Percentiles rank a stretch among this genome's conserved stretches.
phyloP scores from a whole-genome alignment of 257 asterid genomes.

The Nicotiana otophora region DNA sequence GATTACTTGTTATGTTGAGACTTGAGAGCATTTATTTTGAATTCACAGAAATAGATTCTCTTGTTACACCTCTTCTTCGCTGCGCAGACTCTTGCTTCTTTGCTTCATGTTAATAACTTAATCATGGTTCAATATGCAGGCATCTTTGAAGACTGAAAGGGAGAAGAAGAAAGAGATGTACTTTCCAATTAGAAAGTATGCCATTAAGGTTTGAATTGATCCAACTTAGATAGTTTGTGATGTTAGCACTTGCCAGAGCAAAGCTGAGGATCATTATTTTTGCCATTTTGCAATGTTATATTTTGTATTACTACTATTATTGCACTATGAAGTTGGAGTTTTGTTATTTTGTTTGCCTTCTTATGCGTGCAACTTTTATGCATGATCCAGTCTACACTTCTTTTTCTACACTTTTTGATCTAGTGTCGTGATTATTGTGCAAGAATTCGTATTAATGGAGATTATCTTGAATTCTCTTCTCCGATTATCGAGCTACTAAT shows the following conservation, averaged over 20 bases:
- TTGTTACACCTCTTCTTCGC: neutral
- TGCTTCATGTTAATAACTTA: neutral
- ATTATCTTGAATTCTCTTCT: too few species aligned
- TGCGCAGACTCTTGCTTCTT: neutral
- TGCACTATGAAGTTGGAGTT: neutral
- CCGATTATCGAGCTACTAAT: too few species aligned
- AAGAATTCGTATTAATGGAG: too few species aligned
- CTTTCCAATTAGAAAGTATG: constrained; percentile 66
- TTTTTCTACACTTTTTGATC: too few species aligned
- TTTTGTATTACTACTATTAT: neutral
- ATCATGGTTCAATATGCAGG: constrained; percentile 27
- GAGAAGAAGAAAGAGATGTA: constrained; percentile 69
- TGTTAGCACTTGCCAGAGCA: neutral
- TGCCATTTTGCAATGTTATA: neutral
- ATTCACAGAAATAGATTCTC: neutral
- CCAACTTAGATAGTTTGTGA: neutral
- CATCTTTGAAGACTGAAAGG: constrained; percentile 63
- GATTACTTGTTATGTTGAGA: neutral
- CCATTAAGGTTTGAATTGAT: constrained; percentile 45
- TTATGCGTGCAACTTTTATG: too few species aligned
- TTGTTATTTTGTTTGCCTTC: neutral
- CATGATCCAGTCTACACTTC: too few species aligned
- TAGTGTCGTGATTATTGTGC: too few species aligned
- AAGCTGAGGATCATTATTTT: neutral
- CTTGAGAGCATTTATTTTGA: too few species aligned